Evolutionary conservation across 352 stramenopile genomes (phyloP).

Genomic region (Globisporangium sylvaticum): DNA sequence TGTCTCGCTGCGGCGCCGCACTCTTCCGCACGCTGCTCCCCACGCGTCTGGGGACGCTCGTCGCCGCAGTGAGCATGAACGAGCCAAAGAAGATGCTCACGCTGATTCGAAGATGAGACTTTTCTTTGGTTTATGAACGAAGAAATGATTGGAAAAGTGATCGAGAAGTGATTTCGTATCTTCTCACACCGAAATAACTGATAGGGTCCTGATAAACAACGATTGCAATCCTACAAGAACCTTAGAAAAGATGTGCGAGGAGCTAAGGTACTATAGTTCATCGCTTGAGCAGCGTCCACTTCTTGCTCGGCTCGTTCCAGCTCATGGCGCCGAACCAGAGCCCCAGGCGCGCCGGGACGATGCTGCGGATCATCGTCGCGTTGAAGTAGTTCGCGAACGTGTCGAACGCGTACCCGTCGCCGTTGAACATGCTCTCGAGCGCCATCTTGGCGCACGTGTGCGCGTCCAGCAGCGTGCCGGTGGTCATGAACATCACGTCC

Average conservation of each 20-base stretch:
- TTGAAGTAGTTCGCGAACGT: slow-evolving; percentile 23
- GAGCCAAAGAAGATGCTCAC: slow-evolving; percentile 8
- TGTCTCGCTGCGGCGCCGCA: slow-evolving; percentile 30
- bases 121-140: background rate
- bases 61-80: slow-evolving; percentile 37
- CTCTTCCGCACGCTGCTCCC: slow-evolving; percentile 35
- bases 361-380: slow-evolving; percentile 7
- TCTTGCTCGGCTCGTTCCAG: slow-evolving; percentile 1
- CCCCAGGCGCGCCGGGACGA: slow-evolving; percentile 3
- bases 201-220: background rate
- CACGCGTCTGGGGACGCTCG: slow-evolving; percentile 29
- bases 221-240: too few relatives aligned
- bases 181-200: background rate
- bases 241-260: too few relatives aligned
- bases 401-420: slow-evolving; percentile 37
- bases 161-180: background rate
- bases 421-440: slow-evolving; percentile 19
- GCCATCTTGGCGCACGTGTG: slow-evolving; percentile 11
- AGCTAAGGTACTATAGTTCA: too few relatives aligned
- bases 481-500: slow-evolving; percentile 20
- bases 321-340: slow-evolving; percentile 6
- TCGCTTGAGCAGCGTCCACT: background rate
- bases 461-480: background rate
- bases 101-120: slow-evolving; percentile 1
- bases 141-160: background rate